Conservation (phyloP, 2,329 filamentous ascomycete genomes). For the Stagonosporopsis vannaccii region DNA sequence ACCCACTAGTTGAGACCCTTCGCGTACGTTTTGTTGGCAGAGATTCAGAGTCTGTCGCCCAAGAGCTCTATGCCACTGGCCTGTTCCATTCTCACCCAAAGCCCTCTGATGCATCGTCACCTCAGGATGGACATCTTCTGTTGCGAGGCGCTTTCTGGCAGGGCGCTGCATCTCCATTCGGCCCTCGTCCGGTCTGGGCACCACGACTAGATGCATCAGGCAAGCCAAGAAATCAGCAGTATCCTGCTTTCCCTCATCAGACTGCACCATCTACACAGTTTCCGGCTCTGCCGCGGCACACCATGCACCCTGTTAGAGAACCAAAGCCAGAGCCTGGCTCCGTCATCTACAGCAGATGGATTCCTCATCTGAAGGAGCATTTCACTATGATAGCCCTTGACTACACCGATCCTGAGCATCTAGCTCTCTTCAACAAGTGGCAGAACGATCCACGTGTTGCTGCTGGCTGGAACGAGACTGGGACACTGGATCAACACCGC, state of each 20-base stretch:
- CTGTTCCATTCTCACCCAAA: conserved; percentile 54
- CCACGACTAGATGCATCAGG: conserved; percentile 43
- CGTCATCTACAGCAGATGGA: conserved; percentile 78
- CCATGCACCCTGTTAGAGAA: conserved; percentile 74
- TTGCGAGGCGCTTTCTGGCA: conserved; percentile 59
- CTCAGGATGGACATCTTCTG: conserved; percentile 55
- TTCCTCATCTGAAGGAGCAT: conserved; percentile 76
- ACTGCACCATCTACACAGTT: conserved; percentile 58
- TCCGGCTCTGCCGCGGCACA: conserved; percentile 60
- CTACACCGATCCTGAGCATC: conserved; percentile 68
- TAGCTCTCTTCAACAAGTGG: conserved; percentile 78
- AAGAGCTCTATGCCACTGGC: conserved; percentile 53
- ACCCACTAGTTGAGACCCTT: conserved; percentile 56
- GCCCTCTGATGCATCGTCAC: conserved; percentile 42
- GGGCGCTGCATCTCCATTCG: conserved; percentile 53
- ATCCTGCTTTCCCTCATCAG: conserved; percentile 53
- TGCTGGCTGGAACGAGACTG: conserved; percentile 81
- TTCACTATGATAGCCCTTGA: conserved; percentile 81
- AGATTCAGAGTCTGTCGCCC: conserved; percentile 46
- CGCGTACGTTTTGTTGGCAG: conserved; percentile 52
- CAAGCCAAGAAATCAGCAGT: conserved; percentile 50
- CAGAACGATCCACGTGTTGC: conserved; percentile 85
- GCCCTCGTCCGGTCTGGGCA: conserved; percentile 51
- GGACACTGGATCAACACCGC: conserved; percentile 75
- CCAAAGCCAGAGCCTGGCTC: conserved; percentile 75